These are phyloP conservation scores for Anethum foeniculum DNA, from an alignment of 140 eudicot species.

Conservation along the genomic window DNA sequence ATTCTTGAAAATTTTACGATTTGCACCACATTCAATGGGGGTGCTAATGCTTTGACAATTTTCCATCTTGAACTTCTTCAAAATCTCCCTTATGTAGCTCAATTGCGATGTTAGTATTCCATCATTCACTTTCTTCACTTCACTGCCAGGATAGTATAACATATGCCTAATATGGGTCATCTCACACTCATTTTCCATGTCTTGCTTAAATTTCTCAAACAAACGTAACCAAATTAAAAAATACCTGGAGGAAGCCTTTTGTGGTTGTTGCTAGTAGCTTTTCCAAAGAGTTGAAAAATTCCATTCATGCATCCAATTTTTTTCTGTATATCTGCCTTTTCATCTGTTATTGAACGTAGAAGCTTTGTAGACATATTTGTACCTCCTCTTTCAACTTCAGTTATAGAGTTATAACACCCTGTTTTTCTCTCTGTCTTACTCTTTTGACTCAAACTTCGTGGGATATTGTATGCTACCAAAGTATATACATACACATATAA, in stretches of 20 bases:
- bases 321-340: slow-evolving; percentile 64
- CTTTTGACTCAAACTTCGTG: neutral
- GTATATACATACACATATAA: neutral
- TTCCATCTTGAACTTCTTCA: no score
- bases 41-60: no score
- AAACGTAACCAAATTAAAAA: no score
- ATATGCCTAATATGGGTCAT: no score
- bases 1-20: no score
- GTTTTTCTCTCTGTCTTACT: neutral
- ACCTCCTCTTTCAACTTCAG: slow-evolving; percentile 16
- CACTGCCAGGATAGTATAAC: no score
- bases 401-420: neutral
- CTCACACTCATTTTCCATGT: no score
- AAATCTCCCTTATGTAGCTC: no score
- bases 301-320: slow-evolving; percentile 95
- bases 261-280: slow-evolving; percentile 33
- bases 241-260: slow-evolving; percentile 64
- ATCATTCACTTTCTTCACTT: no score
- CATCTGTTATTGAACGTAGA: slow-evolving; percentile 43
- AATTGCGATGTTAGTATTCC: no score
- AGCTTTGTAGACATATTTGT: slow-evolving; percentile 54
- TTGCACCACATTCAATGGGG: no score
- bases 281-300: slow-evolving; percentile 78
- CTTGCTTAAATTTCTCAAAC: no score
- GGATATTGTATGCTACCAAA: neutral